Percentiles rank a stretch among this genome's conserved stretches.
Evolutionary conservation across 306 rosid species (phyloP).

Genomic region (Castanospermum australe): DNA sequence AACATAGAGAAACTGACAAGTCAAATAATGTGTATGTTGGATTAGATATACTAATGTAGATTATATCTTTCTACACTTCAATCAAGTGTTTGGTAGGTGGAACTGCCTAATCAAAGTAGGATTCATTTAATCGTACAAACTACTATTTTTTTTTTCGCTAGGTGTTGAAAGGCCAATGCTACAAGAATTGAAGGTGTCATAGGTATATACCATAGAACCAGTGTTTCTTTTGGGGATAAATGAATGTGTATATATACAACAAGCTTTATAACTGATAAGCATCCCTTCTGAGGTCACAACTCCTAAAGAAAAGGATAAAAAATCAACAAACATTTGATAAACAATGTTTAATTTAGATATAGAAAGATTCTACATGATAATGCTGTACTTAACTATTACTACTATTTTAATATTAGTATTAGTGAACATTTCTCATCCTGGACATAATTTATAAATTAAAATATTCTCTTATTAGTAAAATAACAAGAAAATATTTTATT

Average conservation of each 20-base stretch:
- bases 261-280: slow-evolving; percentile 1
- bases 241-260: neutral
- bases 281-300: slow-evolving; percentile 31
- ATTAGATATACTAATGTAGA: slow-evolving; percentile 8
- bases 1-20: slow-evolving; percentile 31
- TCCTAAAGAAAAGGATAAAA: neutral
- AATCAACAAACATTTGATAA: slow-evolving; percentile 16
- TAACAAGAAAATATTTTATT: no score
- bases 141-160: slow-evolving; percentile 24
- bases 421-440: slow-evolving; percentile 20
- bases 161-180: slow-evolving; percentile 30
- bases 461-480: no score
- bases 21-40: neutral
- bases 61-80: slow-evolving; percentile 22
- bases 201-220: slow-evolving; percentile 11
- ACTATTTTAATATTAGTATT: neutral
- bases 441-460: no score
- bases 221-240: slow-evolving; percentile 19
- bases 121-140: slow-evolving; percentile 14
- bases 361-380: slow-evolving; percentile 36
- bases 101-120: slow-evolving; percentile 28
- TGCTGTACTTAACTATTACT: slow-evolving; percentile 23
- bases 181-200: slow-evolving; percentile 12
- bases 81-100: slow-evolving; percentile 34
- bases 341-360: slow-evolving; percentile 20